Evolutionary conservation across 2,329 filamentous ascomycete species (phyloP), one percentile per base, ranked within the genome.

Genomic region (Colletotrichum lupini): DNA sequence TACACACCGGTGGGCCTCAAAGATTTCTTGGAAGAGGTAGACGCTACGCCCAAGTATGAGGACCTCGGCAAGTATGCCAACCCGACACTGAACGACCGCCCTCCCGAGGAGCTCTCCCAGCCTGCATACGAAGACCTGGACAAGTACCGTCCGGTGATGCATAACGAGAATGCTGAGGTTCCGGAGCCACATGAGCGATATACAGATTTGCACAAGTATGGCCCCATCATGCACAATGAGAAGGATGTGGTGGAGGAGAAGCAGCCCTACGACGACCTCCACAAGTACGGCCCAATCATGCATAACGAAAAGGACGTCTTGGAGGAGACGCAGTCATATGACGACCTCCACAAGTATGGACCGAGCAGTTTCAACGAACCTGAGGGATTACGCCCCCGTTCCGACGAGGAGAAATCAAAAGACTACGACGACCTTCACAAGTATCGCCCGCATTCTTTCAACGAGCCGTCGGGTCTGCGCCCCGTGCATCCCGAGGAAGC

Each of bases 201-300:
- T 42, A 35, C 73, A 12, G 76, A 78, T 22, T 67, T 78, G 4
- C 52, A 69, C 52, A 72, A 75, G 19, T 78, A 79, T 59, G 70
- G 74, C 7, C 70, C 71, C 5, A 53, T 74, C 68, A 37, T 76
- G 61, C 77, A 79, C 71, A 80, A 83, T 42, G 82, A 84, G 69
- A 81, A 80, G 0, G 81, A 87, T 75, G 80, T 79, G 1, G 78
- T 79, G 5, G 82, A 81, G 67, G 82, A 83, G 37, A 74, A 79
- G 19, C 80, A 81, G 68, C 75, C 82, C 4, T 87, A 86, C 64
- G 80, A 85, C 1, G 82, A 85, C 65, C 77, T 84, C 9, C 73
- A 81, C 49, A 68, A 79, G 12, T 85, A 85, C 73, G 79, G 79
- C 42, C 70, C 71, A 9, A 53, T 74, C 67, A 37, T 76, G 61